Evolutionary conservation across 2,329 filamentous ascomycete genomes (phyloP), one percentile per base, ranked within the genome.

Genomic region (Bimuria novae-zelandiae): DNA sequence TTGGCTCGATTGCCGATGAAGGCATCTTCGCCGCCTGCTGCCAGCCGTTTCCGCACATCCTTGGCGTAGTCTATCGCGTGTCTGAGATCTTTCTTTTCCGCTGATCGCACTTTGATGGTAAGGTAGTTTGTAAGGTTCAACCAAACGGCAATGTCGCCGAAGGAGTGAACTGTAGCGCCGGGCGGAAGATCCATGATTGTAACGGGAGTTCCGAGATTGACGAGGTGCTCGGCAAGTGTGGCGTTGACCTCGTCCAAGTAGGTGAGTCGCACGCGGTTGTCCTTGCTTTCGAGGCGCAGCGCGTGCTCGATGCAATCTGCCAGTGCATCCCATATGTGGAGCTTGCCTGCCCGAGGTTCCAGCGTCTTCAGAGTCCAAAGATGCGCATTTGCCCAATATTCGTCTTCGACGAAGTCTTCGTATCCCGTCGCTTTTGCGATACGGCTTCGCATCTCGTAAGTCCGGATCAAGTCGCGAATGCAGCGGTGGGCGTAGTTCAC

Each of bases 401-500:
- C 39, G 8, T 62, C 51, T 3, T 59, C 39, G 29, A 55, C 54
- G 46, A 68, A 63, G 22, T 41, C 36, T 29, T 57, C 49, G 27
- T 49, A 33, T 11, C 49, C 41, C 12, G 52, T 49, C 4, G 50
- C 45, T 3, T 54, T 27, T 16, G 27, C 35, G 33, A 58, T 57
- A 7, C 39, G 46, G 23, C 56, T 53, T 12, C 47, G 50, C 7
- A 60, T 49, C 21, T 55, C 44, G 7, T 58, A 48, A 1, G 57
- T 51, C 25, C 57, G 46, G 22, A 70, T 55, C 49, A 63, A 67
- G 19, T 64, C 53, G 25, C 59, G 57, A 22, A 68, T 63, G 21
- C 50, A 46, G 45, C 64, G 65, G 49, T 71, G 67, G 0, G 63
- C 44, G 27, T 71, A 69, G 23, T 59, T 65, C 4, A 69, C 55